Evolutionary conservation across 768 basidiomycete species (phyloP).

Genomic region (Epithele typhae): DNA sequence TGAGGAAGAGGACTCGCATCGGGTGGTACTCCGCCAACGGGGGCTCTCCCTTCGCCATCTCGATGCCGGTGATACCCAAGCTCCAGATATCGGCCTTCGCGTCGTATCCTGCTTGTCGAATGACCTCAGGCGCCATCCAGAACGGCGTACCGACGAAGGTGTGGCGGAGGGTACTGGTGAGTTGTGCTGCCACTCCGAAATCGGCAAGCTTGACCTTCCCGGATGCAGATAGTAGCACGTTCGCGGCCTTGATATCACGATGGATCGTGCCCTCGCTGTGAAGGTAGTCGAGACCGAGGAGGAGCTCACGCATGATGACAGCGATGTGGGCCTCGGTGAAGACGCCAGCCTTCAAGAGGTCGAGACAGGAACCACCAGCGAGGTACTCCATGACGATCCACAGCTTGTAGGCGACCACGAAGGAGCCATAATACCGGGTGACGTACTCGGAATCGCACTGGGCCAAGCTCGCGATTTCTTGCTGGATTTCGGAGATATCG

Average conservation of each 20-base stretch:
- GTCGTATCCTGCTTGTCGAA: conserved; percentile 95
- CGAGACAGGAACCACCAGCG: conserved; percentile 96
- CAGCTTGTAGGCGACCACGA: conserved; percentile 93
- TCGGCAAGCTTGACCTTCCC: conserved; percentile 98
- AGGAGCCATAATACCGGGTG: conserved; percentile 94
- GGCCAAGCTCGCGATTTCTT: conserved; percentile 94
- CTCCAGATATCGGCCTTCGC: conserved; percentile 98
- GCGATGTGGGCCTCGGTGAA: conserved; percentile 95
- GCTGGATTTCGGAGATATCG: conserved; percentile 97
- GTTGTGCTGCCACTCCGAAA: conserved; percentile 97
- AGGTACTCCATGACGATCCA: conserved; percentile 99
- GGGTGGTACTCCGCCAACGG: conserved; percentile 97
- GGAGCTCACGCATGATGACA: conserved; percentile 87
- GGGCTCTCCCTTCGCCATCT: conserved; percentile 97
- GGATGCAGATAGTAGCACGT: conserved; percentile 83
- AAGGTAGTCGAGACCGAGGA: conserved; percentile 93
- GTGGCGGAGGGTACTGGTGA: conserved; percentile 90
- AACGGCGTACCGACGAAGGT: conserved; percentile 98
- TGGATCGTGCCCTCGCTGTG: conserved; percentile 96
- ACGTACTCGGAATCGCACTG: conserved; percentile 97
- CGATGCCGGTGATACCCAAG: conserved; percentile 95
- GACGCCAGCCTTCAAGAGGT: conserved; percentile 86
- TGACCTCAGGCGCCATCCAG: conserved; percentile 99
- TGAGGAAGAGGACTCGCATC: conserved; percentile 97
- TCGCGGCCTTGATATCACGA: conserved; percentile 98